Conservation (phyloP, 2,329 filamentous ascomycete genomes). For the Penicillium sp. region DNA sequence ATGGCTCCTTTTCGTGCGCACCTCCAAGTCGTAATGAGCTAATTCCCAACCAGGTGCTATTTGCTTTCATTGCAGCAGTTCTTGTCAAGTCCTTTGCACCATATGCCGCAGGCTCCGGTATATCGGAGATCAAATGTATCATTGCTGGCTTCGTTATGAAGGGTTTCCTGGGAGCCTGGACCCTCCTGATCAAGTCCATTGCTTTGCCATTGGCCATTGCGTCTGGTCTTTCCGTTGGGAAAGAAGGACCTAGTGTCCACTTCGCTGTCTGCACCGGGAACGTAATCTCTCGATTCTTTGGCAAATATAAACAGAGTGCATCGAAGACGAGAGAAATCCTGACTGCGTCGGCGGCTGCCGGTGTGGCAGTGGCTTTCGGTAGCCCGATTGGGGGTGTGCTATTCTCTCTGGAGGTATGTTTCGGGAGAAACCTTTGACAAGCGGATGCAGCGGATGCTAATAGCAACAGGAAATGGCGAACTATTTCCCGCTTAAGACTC, state of each 20-base stretch:
- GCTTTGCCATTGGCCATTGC: conserved; percentile 88
- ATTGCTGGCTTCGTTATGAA: conserved; percentile 99
- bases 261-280: conserved; percentile 98
- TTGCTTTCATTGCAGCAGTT: conserved; percentile 76
- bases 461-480: conserved; percentile 76
- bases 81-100: conserved; percentile 90
- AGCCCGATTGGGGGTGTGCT: conserved; percentile 95
- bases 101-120: conserved; percentile 93
- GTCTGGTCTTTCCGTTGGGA: conserved; percentile 90
- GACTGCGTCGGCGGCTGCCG: conserved; percentile 89
- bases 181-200: conserved; percentile 89
- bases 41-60: conserved; percentile 56
- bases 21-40: conserved; percentile 1
- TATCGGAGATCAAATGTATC: conserved; percentile 99
- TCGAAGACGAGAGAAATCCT: conserved; percentile 94
- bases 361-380: conserved; percentile 94
- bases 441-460: conserved; percentile 17
- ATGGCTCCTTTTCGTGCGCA: conserved; percentile 28
- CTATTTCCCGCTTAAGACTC: conserved; percentile 92
- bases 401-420: conserved; percentile 75
- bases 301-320: conserved; percentile 87
- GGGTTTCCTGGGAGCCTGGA: conserved; percentile 89
- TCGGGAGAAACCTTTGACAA: neutral
- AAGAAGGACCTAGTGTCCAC: conserved; percentile 97
- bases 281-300: conserved; percentile 88